Evolutionary conservation across 2,329 filamentous ascomycete species (phyloP).

Genomic region (Alternaria sp.): DNA sequence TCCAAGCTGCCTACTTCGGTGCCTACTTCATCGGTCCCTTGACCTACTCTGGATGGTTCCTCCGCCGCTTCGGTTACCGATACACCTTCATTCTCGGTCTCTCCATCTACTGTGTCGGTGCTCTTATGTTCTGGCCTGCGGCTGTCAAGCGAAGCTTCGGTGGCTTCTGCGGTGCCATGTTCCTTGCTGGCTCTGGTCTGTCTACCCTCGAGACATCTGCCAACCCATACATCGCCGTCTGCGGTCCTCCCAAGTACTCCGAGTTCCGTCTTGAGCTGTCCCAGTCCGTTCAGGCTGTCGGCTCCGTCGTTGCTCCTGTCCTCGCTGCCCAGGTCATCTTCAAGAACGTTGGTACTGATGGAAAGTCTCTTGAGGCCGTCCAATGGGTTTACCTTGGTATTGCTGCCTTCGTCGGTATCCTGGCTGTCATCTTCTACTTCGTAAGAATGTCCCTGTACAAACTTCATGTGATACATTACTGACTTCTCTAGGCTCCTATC

Average conservation of each 20-base stretch:
- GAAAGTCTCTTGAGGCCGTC: slow-evolving; percentile 69
- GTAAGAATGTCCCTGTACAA: not conserved
- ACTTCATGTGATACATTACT: not conserved
- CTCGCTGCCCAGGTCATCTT: slow-evolving; percentile 79
- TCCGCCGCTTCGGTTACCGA: slow-evolving; percentile 80
- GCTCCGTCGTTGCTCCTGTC: slow-evolving; percentile 76
- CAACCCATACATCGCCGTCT: slow-evolving; percentile 66
- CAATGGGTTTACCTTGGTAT: slow-evolving; percentile 86
- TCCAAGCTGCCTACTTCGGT: slow-evolving; percentile 71
- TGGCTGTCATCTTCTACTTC: slow-evolving; percentile 73
- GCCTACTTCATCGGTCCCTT: slow-evolving; percentile 64
- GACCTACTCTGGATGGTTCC: slow-evolving; percentile 65
- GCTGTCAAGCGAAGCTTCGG: slow-evolving; percentile 76
- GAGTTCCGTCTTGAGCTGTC: slow-evolving; percentile 81
- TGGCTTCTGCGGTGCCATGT: slow-evolving; percentile 75
- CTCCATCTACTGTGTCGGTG: slow-evolving; percentile 70
- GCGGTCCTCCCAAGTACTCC: slow-evolving; percentile 76
- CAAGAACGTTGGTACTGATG: slow-evolving; percentile 65
- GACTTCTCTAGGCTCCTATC: slow-evolving; percentile 1
- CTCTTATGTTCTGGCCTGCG: slow-evolving; percentile 85
- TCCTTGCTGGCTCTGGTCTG: slow-evolving; percentile 77
- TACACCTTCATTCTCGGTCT: slow-evolving; percentile 81
- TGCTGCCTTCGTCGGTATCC: slow-evolving; percentile 72
- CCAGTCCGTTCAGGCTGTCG: slow-evolving; percentile 80
- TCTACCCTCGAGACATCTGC: slow-evolving; percentile 79